Percentiles rank a stretch among this genome's conserved stretches.
Evolutionary conservation across 176 grass and related monocot species (phyloP).

Genomic region (Triticum dicoccoides): DNA sequence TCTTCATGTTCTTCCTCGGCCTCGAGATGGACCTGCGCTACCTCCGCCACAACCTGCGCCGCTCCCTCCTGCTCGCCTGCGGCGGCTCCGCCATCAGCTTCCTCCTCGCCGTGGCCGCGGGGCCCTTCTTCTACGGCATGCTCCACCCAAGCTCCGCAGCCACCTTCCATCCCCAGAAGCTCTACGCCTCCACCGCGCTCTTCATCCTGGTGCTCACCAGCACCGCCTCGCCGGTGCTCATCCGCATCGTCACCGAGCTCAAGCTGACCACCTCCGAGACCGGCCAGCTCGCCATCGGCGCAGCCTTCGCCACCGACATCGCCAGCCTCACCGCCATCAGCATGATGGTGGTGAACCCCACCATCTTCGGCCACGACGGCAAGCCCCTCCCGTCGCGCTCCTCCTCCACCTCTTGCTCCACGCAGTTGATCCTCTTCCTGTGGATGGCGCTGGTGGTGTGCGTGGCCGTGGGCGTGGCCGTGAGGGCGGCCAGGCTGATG

Average conservation of each 20-base stretch:
- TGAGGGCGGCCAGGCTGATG: not conserved
- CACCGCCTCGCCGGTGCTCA: conserved; percentile 60
- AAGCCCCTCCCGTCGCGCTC: not conserved
- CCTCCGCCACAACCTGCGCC: conserved; percentile 43
- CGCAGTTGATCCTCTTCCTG: not conserved
- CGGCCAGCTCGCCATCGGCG: conserved; percentile 60
- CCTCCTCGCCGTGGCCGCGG: not conserved
- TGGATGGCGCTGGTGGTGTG: not conserved
- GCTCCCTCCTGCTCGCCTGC: conserved; percentile 30
- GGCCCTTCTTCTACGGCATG: conserved; percentile 32
- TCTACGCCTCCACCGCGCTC: conserved; percentile 32
- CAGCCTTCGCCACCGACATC: conserved; percentile 61
- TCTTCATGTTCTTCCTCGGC: conserved; percentile 78
- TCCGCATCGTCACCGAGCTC: conserved; percentile 69
- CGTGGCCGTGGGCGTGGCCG: not conserved
- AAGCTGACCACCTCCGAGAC: conserved; percentile 60
- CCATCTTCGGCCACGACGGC: not conserved
- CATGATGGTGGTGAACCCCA: conserved; percentile 8
- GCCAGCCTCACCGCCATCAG: conserved; percentile 29
- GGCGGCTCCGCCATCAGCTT: conserved; percentile 29
- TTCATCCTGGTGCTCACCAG: conserved; percentile 46
- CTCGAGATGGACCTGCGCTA: conserved; percentile 66
- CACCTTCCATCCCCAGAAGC: not conserved
- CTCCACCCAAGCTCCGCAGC: not conserved
- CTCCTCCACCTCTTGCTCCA: not conserved